Percentiles rank a stretch among this genome's conserved stretches.
Evolutionary conservation across 208 protist genomes (phyloP).

Genomic region (Phytomonas serpens): DNA sequence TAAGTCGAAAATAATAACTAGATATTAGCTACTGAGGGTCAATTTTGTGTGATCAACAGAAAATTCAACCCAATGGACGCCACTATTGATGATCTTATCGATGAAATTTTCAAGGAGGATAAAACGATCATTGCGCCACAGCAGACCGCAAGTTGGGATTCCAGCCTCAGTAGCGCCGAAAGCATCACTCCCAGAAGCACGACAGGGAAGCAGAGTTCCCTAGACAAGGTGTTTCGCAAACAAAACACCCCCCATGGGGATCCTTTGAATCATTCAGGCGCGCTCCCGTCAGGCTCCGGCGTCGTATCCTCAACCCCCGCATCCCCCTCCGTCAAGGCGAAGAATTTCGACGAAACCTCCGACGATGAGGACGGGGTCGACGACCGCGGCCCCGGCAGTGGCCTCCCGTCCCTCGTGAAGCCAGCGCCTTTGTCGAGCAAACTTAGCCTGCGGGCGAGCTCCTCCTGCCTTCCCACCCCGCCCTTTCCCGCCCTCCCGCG

Average conservation of each 20-base stretch:
- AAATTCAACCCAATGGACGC: conserved; percentile 2
- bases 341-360: background rate
- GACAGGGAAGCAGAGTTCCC: background rate
- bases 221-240: background rate
- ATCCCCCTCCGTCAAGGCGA: background rate
- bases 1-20: background rate
- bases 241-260: no score
- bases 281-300: no score
- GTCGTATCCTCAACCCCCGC: no score
- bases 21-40: background rate
- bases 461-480: conserved; percentile 18
- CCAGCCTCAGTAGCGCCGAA: background rate
- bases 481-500: conserved; percentile 47
- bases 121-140: background rate
- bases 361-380: background rate
- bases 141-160: background rate
- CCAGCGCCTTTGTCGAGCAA: background rate
- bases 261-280: no score
- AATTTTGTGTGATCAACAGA: background rate
- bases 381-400: no score
- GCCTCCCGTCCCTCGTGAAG: background rate
- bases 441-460: background rate
- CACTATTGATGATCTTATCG: conserved; percentile 60
- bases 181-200: background rate
- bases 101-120: conserved; percentile 44